A percentile compares a stretch with the other conserved stretches of the same genome.
Evolutionary conservation across 2,329 filamentous ascomycete genomes (phyloP).

Genomic region (Scytalidium lignicola): DNA sequence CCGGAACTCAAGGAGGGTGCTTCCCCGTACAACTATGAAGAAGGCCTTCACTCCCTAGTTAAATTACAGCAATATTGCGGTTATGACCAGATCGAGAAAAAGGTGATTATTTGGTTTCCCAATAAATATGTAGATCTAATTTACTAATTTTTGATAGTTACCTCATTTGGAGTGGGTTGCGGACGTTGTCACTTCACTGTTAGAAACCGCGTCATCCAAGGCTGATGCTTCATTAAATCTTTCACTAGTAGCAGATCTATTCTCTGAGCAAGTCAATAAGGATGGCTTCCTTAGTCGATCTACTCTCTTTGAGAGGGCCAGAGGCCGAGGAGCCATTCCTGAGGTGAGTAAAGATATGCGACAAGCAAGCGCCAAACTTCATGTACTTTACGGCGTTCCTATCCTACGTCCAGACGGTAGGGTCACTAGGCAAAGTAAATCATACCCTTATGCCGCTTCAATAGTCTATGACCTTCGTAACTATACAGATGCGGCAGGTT

Average conservation of each 20-base stretch:
- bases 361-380: conserved; percentile 66
- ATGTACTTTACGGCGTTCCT: conserved; percentile 63
- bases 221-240: conserved; percentile 43
- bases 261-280: conserved; percentile 42
- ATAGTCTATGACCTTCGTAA: conserved; percentile 70
- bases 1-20: conserved; percentile 21
- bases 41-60: conserved; percentile 38
- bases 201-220: conserved; percentile 32
- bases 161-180: conserved; percentile 43
- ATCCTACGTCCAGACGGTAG: conserved; percentile 29
- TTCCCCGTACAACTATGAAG: conserved; percentile 1
- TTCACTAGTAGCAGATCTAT: conserved; percentile 38
- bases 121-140: neutral
- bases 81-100: conserved; percentile 27
- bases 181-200: conserved; percentile 38
- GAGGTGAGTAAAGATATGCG: conserved; percentile 25
- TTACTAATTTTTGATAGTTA: neutral
- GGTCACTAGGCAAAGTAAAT: conserved; percentile 15
- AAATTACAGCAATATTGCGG: conserved; percentile 40
- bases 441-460: conserved; percentile 58
- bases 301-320: conserved; percentile 55
- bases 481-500: conserved; percentile 55
- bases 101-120: conserved; percentile 32
- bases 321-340: conserved; percentile 13
- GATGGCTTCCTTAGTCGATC: conserved; percentile 60